phyloP scores from a whole-genome alignment of 768 basidiomycete species.

The Butyriboletus loyo region DNA sequence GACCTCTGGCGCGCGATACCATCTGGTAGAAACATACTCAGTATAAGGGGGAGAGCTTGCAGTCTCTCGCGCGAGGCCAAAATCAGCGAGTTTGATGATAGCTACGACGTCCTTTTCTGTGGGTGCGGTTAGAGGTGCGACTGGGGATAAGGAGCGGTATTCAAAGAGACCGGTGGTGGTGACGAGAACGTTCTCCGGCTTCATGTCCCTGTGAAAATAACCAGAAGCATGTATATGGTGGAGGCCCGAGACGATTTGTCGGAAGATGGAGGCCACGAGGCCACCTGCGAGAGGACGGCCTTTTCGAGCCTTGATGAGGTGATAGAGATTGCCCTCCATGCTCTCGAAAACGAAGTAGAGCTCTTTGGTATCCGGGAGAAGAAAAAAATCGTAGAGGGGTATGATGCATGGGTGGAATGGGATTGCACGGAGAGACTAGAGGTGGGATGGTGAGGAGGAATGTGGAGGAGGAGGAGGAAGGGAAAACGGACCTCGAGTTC shows the following conservation, averaged over 20 bases:
- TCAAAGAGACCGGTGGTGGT: constrained; percentile 95
- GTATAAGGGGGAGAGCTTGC: constrained; percentile 90
- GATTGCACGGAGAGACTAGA: constrained; percentile 89
- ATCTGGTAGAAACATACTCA: constrained; percentile 98
- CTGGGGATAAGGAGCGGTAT: constrained; percentile 78
- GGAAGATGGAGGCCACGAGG: constrained; percentile 91
- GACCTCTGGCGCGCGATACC: constrained; percentile 99
- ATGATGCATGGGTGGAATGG: constrained; percentile 97
- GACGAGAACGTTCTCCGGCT: constrained; percentile 97
- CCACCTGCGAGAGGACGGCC: constrained; percentile 96
- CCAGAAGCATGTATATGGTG: constrained; percentile 90
- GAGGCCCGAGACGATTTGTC: constrained; percentile 86
- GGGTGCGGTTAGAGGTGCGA: constrained; percentile 57
- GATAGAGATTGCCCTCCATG: constrained; percentile 99
- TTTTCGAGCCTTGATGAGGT: constrained; percentile 96
- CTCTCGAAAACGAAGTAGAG: constrained; percentile 99
- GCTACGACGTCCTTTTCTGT: constrained; percentile 93
- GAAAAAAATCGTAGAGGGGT: constrained; percentile 98
- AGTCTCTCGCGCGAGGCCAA: constrained; percentile 92
- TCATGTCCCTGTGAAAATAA: constrained; percentile 99
- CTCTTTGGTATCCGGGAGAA: constrained; percentile 92
- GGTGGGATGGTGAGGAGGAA: constrained; percentile 13
- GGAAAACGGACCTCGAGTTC: constrained; percentile 79
- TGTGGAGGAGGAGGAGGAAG: constrained; percentile 12
- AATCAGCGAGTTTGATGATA: constrained; percentile 97